These are phyloP conservation scores for Phalaenopsis aphrodite DNA, from an alignment of 106 monocot species.

Conservation along the genomic window DNA sequence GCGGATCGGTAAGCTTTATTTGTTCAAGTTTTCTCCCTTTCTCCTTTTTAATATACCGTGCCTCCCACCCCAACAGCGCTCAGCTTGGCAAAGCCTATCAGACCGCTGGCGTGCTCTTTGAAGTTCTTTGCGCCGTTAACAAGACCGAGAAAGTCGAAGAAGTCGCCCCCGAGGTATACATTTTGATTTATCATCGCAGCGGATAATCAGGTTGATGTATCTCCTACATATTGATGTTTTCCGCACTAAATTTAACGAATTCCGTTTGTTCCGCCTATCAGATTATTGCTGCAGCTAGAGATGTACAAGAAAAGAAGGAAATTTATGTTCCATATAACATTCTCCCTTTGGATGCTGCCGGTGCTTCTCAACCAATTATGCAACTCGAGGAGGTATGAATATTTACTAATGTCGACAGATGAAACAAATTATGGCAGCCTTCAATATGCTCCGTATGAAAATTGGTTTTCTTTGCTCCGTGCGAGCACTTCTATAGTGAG, in stretches of 20 bases:
- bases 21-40: background rate
- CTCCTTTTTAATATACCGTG: background rate
- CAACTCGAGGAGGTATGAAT: slow-evolving; percentile 86
- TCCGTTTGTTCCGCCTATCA: slow-evolving; percentile 12
- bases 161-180: slow-evolving; percentile 89
- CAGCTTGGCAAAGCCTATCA: slow-evolving; percentile 97
- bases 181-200: slow-evolving; percentile 5
- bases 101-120: slow-evolving; percentile 95
- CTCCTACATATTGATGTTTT: background rate
- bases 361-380: slow-evolving; percentile 98
- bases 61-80: slow-evolving; percentile 31
- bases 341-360: slow-evolving; percentile 92
- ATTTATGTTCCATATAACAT: slow-evolving; percentile 93
- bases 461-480: background rate
- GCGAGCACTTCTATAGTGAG: background rate
- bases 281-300: slow-evolving; percentile 90
- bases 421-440: background rate
- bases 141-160: slow-evolving; percentile 96
- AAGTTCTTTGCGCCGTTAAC: slow-evolving; percentile 97
- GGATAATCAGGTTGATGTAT: background rate
- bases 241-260: background rate
- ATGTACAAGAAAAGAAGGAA: slow-evolving; percentile 95
- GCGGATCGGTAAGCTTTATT: slow-evolving; percentile 62
- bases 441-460: background rate
- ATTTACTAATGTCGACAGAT: background rate